phyloP scores from a whole-genome alignment of 345 rosid species.

The Salix udensis region DNA sequence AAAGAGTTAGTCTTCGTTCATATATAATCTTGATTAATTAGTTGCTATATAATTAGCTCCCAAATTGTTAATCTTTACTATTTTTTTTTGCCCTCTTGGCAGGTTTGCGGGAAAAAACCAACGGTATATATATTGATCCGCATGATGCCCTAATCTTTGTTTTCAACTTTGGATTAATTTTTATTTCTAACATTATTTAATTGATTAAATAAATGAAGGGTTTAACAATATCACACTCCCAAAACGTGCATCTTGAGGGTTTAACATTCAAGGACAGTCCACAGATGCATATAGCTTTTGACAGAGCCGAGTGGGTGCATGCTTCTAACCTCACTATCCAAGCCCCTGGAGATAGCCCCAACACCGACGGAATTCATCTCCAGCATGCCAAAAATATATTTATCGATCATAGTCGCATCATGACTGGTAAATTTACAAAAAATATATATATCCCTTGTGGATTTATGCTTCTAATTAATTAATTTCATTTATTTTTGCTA shows the following conservation, averaged over 20 bases:
- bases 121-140: slow-evolving; percentile 5
- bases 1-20: slow-evolving; percentile 14
- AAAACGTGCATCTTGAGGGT: slow-evolving; percentile 27
- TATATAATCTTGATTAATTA: background rate
- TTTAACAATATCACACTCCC: slow-evolving; percentile 24
- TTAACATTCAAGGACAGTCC: slow-evolving; percentile 41
- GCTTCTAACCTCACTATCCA: slow-evolving; percentile 30
- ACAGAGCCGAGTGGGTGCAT: slow-evolving; percentile 18
- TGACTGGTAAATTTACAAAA: slow-evolving; percentile 26
- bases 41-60: background rate
- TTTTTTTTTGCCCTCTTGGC: slow-evolving; percentile 1
- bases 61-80: background rate
- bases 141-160: background rate
- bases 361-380: slow-evolving; percentile 60
- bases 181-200: background rate
- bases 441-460: background rate
- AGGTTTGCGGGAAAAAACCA: slow-evolving; percentile 41
- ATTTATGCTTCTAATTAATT: too few relatives aligned
- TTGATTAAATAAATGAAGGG: background rate
- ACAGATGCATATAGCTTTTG: slow-evolving; percentile 42
- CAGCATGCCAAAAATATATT: slow-evolving; percentile 28
- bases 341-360: slow-evolving; percentile 44
- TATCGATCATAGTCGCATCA: slow-evolving; percentile 18
- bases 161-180: background rate
- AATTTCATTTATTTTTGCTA: background rate